Evolutionary conservation across 805 yeast genomes (phyloP).

Genomic region (Cyberlindnera maclurae): DNA sequence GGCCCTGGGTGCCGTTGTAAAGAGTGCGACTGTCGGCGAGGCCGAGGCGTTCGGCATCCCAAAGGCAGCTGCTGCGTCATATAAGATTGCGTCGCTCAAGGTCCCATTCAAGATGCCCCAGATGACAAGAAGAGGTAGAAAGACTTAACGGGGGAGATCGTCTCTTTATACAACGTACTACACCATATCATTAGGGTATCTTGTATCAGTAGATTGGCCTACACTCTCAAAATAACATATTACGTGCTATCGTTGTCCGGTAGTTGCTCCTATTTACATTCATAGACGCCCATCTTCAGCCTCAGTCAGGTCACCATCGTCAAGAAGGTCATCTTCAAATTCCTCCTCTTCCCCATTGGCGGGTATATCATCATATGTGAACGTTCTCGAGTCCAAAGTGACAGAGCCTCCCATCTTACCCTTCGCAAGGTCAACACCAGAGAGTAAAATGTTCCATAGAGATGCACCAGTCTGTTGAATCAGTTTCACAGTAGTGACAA

Average conservation of each 20-base stretch:
- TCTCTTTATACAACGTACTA: no score
- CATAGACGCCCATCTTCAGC: slow-evolving; percentile 22
- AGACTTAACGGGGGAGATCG: slow-evolving; percentile 15
- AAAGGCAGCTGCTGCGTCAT: slow-evolving; percentile 49
- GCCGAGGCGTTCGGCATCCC: slow-evolving; percentile 69
- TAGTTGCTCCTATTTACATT: background rate
- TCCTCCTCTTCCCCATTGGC: slow-evolving; percentile 8
- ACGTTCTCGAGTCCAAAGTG: slow-evolving; percentile 10
- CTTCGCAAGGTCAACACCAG: slow-evolving; percentile 10
- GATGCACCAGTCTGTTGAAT: slow-evolving; percentile 7
- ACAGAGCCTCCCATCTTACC: slow-evolving; percentile 15
- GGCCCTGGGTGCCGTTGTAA: slow-evolving; percentile 76
- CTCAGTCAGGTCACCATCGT: slow-evolving; percentile 26
- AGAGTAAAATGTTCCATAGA: slow-evolving; percentile 6
- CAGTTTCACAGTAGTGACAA: slow-evolving; percentile 24
- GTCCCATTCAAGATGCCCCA: slow-evolving; percentile 91
- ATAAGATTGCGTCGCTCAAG: slow-evolving; percentile 74
- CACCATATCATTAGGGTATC: no score
- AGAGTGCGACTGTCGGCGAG: slow-evolving; percentile 63
- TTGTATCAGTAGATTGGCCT: no score
- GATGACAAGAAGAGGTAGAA: slow-evolving; percentile 58
- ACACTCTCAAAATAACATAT: no score
- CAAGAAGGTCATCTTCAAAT: slow-evolving; percentile 22
- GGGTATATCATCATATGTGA: slow-evolving; percentile 6
- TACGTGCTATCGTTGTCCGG: no score